phyloP scores from a whole-genome alignment of 2,329 filamentous ascomycete species.

The Myriangium duriaei region DNA sequence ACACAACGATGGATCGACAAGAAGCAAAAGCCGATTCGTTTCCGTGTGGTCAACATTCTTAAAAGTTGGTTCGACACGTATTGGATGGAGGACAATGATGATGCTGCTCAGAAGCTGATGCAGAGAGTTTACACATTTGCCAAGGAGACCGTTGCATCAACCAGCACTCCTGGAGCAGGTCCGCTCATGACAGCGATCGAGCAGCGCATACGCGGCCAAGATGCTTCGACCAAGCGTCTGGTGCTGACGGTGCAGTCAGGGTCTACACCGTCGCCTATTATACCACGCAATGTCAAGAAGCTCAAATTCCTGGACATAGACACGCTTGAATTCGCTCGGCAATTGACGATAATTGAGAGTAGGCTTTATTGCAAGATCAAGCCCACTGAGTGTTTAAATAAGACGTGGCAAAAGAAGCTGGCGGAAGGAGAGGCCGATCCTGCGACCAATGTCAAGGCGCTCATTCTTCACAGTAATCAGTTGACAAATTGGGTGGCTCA shows the following conservation, averaged over 20 bases:
- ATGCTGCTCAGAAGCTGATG: conserved; percentile 72
- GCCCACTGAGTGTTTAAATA: conserved; percentile 90
- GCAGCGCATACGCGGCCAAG: conserved; percentile 76
- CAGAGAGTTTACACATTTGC: conserved; percentile 84
- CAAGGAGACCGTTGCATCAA: conserved; percentile 81
- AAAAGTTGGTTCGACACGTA: conserved; percentile 98
- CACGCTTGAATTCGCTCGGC: conserved; percentile 87
- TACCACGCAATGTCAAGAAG: conserved; percentile 99
- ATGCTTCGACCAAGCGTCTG: conserved; percentile 72
- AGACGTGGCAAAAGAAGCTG: conserved; percentile 97
- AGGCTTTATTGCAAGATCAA: conserved; percentile 91
- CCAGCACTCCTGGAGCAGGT: conserved; percentile 77
- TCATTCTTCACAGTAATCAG: conserved; percentile 96
- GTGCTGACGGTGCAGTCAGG: conserved; percentile 68
- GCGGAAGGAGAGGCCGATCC: conserved; percentile 69
- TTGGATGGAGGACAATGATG: conserved; percentile 92
- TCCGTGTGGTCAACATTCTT: conserved; percentile 92
- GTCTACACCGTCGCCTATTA: conserved; percentile 73
- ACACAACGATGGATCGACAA: conserved; percentile 81
- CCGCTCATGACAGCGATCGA: conserved; percentile 79
- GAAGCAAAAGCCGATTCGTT: conserved; percentile 92
- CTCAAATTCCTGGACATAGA: conserved; percentile 97
- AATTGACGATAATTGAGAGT: conserved; percentile 93
- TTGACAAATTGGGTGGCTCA: conserved; percentile 99
- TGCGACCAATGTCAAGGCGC: conserved; percentile 84